Base-by-base conservation (phyloP, 345 rosid species). In the Eucalyptus cladocalyx region DNA sequence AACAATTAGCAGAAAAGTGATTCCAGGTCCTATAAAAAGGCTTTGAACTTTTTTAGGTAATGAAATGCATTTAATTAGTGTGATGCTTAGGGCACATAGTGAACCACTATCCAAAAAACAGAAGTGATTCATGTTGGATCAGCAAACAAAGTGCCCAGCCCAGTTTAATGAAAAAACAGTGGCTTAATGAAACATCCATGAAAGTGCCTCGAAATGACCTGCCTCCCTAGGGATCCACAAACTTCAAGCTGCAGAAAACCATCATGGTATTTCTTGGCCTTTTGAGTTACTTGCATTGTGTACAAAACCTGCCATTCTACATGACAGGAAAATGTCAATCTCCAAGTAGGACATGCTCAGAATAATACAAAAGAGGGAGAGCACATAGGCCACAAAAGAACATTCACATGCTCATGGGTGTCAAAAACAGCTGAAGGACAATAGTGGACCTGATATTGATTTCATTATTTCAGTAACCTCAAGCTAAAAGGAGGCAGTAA, bases 261-360 rank as follows among this genome's bases (percentile, higher is more conserved):
- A 88, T 94, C 97, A 87, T 94, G 95, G 91, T 93, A 95, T 90
- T 92, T 95, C 93, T 95, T 95, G 69, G 94, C 94, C 87, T 95
- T 94, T 67, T 95, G 95, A 88, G 91, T 94, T 85, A 94, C 87
- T 80, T 94, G 95, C 42, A 94, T n/a, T 28, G 96, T 94, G 92
- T 95, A 95, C 92, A 95, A 54, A 60, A 94, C 96, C 94, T 92
- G 93, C 96, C 96, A 94, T 88, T 90, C 96, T 94, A 67, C 56
- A 49, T 62, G 60, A 62, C 51, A 88, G 86, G 87, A 23, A 51
- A 51, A 15, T 54, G 34, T 88, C 5, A 87, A 58, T 58, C 8
- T 62, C 18, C 42, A 72, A 72, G 40, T 7, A 14, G 81, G 81
- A 72, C 81, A 9, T 72, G 81, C 81, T 34, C 81, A 5, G 81